phyloP scores from a whole-genome alignment of 805 yeast genomes.

The Candida sithepensis region DNA sequence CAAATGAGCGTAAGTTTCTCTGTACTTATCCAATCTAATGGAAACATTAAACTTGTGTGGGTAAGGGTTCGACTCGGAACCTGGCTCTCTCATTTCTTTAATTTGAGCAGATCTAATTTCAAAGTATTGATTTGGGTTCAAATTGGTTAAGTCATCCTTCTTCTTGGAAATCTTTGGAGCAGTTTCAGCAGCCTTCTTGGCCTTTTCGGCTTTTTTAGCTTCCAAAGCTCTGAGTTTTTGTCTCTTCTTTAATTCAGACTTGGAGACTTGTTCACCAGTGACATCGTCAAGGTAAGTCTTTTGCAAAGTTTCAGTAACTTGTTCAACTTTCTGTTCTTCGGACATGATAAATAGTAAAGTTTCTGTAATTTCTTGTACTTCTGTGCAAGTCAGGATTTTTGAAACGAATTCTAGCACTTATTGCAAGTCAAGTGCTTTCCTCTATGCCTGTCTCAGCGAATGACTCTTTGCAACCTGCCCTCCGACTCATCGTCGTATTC shows the following conservation, averaged over 20 bases:
- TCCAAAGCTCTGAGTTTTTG: conserved; percentile 84
- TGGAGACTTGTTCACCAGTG: conserved; percentile 96
- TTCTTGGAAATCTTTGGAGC: conserved; percentile 53
- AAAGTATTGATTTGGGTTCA: conserved; percentile 91
- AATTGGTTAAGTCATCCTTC: conserved; percentile 76
- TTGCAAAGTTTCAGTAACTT: conserved; percentile 60
- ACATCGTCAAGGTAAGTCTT: conserved; percentile 86
- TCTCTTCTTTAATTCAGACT: conserved; percentile 93
- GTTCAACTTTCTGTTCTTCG: conserved; percentile 42
- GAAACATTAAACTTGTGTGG: conserved; percentile 90
- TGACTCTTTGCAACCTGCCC: neutral
- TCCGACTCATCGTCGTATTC: neutral
- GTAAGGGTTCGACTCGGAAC: conserved; percentile 72
- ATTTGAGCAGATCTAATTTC: conserved; percentile 92
- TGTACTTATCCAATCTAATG: conserved; percentile 65
- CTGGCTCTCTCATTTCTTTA: conserved; percentile 66
- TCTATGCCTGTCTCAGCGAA: neutral
- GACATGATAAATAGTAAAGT: conserved; percentile 19
- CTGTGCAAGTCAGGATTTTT: no score
- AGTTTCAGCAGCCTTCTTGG: conserved; percentile 56
- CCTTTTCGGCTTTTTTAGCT: conserved; percentile 90
- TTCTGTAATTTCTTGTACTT: no score
- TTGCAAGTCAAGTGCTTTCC: neutral
- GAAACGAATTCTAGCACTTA: no score
- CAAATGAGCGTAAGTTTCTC: conserved; percentile 64